Conservation (phyloP, 768 basidiomycete species). For the Coprinopsis cinerea region DNA sequence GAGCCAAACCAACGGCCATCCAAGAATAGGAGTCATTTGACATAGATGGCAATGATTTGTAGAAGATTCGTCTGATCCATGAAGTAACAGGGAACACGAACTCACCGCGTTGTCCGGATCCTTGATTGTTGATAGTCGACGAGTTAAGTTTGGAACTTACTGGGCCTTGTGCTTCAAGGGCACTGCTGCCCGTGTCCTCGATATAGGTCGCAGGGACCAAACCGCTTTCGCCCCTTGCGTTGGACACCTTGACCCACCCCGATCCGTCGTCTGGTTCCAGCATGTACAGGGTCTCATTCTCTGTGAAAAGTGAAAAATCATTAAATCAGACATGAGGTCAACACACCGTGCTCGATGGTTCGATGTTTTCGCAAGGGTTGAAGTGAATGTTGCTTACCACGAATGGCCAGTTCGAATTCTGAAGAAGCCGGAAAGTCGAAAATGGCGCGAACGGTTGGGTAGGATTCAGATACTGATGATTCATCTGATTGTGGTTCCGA, state of each 20-base stretch:
- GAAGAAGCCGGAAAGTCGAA: constrained; percentile 75
- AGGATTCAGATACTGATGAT: constrained; percentile 33
- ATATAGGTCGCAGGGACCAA: constrained; percentile 85
- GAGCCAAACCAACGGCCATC: too few species aligned
- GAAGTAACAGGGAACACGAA: background rate
- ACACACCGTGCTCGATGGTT: too few species aligned
- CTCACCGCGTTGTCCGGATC: constrained; percentile 49
- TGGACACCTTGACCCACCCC: constrained; percentile 76
- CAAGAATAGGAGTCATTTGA: too few species aligned
- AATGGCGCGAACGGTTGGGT: constrained; percentile 53
- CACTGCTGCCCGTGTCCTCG: constrained; percentile 24
- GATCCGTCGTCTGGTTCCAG: constrained; percentile 81
- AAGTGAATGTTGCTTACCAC: too few species aligned
- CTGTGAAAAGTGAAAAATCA: constrained; percentile 25
- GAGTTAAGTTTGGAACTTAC: constrained; percentile 7
- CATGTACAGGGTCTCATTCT: constrained; percentile 58
- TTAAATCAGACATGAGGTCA: background rate
- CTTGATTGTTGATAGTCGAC: constrained; percentile 20
- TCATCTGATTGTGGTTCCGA: constrained; percentile 29
- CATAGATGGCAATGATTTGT: too few species aligned
- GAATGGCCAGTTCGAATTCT: constrained; percentile 67
- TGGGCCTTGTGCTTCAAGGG: constrained; percentile 24
- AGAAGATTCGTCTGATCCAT: too few species aligned
- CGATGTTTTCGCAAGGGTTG: too few species aligned
- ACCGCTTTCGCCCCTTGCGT: constrained; percentile 54